Base-by-base conservation (phyloP, 305 asterid species). In the Solanum chacoense region DNA sequence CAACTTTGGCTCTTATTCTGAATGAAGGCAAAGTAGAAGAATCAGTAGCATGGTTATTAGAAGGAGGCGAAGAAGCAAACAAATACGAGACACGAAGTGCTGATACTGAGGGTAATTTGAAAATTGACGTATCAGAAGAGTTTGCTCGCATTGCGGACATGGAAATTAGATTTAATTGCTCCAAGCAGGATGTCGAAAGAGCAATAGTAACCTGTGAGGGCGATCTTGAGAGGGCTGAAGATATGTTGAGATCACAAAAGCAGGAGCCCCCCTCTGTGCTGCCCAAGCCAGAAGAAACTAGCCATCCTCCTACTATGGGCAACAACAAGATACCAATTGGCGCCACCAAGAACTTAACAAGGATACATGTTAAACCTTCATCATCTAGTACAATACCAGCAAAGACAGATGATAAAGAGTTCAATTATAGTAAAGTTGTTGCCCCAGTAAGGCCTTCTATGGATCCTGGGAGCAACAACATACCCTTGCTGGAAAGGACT, bases 21-120 rank as follows among this genome's bases (percentile, higher is more conserved):
- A 95, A 96, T 87, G 98, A 96, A 92, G 99, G 99, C 55, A 93
- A 94, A 75, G 94, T 97, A 84, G 99, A 95, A 88, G 96, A 96
- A 85, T 95, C 99, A 7, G 96, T 97, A 55, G 92, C 94, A 20
- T 97, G 98, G 98, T 91, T 97, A 83, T 92, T 97, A 28, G 99
- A 97, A 92, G 94, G 91, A 34, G 94, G 92, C 59, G 96, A 94
- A 94, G 98, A 95, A 89, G 86, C 91, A 72, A 94, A 91, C 73
- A 92, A 89, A 85, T 91, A 59, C n/a, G 83, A 29, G 85, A 94
- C 93, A 80, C 93, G 87, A 37, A 91, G 91, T 69, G 86, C 92
- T 79, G 95, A 92, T 87, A 88, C 92, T 87, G 95, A 94, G 55
- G 93, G 93, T 85, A 93, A 91, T 91, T 92, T 97, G 91, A 97